phyloP scores from a whole-genome alignment of 331 rosid genomes.

The Stylosanthes scabra region DNA sequence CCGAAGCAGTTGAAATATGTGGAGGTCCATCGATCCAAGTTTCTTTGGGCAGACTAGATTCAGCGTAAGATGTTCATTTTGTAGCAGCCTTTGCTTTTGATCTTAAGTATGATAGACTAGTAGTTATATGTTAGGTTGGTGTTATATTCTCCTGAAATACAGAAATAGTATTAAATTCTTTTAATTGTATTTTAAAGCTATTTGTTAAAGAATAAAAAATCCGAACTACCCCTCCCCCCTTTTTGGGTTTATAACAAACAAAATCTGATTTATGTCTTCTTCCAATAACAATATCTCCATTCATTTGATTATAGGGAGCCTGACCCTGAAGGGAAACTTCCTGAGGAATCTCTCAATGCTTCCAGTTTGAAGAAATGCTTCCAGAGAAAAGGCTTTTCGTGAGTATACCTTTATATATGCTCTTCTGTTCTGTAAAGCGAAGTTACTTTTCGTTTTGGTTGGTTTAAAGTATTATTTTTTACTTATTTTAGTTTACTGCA shows the following conservation, averaged over 20 bases:
- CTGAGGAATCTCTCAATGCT: constrained; percentile 83
- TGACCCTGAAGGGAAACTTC: constrained; percentile 94
- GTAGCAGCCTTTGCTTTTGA: constrained; percentile 9
- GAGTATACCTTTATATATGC: constrained; percentile 55
- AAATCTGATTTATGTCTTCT: constrained; percentile 8
- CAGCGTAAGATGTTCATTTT: constrained; percentile 59
- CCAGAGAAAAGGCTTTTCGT: constrained; percentile 83
- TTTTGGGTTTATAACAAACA: constrained; percentile 5
- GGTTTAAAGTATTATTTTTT: constrained; percentile 10
- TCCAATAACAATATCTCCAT: constrained; percentile 6
- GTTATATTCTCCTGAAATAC: constrained; percentile 39
- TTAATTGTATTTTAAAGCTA: constrained; percentile 13
- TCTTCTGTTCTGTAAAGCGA: constrained; percentile 21
- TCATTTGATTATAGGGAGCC: constrained; percentile 61
- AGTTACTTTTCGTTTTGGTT: constrained; percentile 15
- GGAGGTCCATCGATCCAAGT: constrained; percentile 91
- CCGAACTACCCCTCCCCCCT: too few relatives aligned
- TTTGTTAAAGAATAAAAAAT: background rate
- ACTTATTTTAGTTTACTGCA: constrained; percentile 12
- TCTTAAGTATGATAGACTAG: background rate
- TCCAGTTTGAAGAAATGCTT: constrained; percentile 78
- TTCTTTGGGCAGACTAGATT: constrained; percentile 78
- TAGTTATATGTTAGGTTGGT: constrained; percentile 16
- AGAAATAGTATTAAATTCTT: constrained; percentile 7
- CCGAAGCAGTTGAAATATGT: constrained; percentile 90